Evolutionary conservation across 2,329 filamentous ascomycete genomes (phyloP).

Genomic region (Emergomyces africanus): DNA sequence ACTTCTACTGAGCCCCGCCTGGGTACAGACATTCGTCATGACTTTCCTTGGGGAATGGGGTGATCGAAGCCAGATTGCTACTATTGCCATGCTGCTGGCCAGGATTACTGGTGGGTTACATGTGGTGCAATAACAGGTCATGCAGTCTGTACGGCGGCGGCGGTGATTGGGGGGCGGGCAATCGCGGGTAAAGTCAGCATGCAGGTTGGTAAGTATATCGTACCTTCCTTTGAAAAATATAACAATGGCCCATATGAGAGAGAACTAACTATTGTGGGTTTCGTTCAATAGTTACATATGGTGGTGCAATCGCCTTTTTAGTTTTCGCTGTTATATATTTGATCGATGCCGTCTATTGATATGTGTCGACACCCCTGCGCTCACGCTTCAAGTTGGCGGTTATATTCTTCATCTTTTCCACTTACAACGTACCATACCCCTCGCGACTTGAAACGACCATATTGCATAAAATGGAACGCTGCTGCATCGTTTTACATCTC

Average conservation of each 20-base stretch:
- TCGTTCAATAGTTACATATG: constrained; percentile 62
- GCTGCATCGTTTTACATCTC: not conserved
- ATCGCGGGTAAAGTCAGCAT: constrained; percentile 91
- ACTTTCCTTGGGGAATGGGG: constrained; percentile 98
- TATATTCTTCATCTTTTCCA: not conserved
- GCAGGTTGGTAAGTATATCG: constrained; percentile 66
- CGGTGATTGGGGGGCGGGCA: constrained; percentile 81
- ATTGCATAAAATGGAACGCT: not conserved
- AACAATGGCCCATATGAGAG: not conserved
- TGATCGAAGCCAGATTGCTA: constrained; percentile 93
- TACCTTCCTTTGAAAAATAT: not conserved
- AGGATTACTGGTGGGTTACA: constrained; percentile 99
- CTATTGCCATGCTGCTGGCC: constrained; percentile 95
- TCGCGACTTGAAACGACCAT: not conserved
- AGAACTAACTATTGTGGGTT: not conserved
- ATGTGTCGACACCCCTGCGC: not conserved
- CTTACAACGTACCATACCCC: not conserved
- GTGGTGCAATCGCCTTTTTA: constrained; percentile 80
- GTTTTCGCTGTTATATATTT: constrained; percentile 87
- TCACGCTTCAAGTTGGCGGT: not conserved
- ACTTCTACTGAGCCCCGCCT: constrained; percentile 81
- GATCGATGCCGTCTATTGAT: constrained; percentile 57
- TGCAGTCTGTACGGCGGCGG: constrained; percentile 76
- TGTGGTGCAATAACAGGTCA: constrained; percentile 78
- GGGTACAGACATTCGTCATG: constrained; percentile 99